Evolutionary conservation across 495 filamentous ascomycete genomes (phyloP).

Genomic region (Aspergillus panamensis): DNA sequence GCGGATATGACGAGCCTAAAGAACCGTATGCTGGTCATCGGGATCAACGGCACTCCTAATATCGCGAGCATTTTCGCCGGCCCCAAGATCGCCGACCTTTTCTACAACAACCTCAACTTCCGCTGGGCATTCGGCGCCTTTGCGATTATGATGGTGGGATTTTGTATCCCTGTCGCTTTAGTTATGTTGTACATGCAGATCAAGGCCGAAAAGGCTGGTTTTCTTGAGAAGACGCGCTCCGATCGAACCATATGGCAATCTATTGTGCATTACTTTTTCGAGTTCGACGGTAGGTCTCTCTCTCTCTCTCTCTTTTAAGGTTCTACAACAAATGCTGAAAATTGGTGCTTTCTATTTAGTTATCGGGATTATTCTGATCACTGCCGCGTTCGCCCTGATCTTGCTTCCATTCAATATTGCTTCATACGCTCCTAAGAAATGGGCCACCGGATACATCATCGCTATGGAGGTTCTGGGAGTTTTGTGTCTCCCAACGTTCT

Average conservation of each 20-base stretch:
- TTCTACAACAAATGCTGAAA: background rate
- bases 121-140: slow-evolving; percentile 59
- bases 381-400: slow-evolving; percentile 53
- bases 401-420: slow-evolving; percentile 37
- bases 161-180: slow-evolving; percentile 40
- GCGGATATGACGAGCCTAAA: slow-evolving; percentile 2
- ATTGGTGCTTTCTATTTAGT: slow-evolving; percentile 18
- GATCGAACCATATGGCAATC: slow-evolving; percentile 6
- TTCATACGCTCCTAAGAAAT: slow-evolving; percentile 36
- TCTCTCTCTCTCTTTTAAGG: background rate
- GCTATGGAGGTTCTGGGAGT: slow-evolving; percentile 52
- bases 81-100: slow-evolving; percentile 1
- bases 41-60: slow-evolving; percentile 1
- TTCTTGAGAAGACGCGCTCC: slow-evolving; percentile 27
- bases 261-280: slow-evolving; percentile 18
- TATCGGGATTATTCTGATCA: slow-evolving; percentile 52
- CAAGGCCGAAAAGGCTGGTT: slow-evolving; percentile 38
- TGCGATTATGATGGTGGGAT: slow-evolving; percentile 42
- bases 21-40: slow-evolving; percentile 3
- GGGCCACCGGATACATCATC: slow-evolving; percentile 49
- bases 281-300: slow-evolving; percentile 17
- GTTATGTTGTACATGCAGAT: slow-evolving; percentile 47
- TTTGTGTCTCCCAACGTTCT: slow-evolving; percentile 49
- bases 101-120: slow-evolving; percentile 27
- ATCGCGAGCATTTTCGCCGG: slow-evolving; percentile 5